These are phyloP conservation scores for Trichoderma atroviride DNA, from an alignment of 2,329 filamentous ascomycete species.

Conservation along the genomic window DNA sequence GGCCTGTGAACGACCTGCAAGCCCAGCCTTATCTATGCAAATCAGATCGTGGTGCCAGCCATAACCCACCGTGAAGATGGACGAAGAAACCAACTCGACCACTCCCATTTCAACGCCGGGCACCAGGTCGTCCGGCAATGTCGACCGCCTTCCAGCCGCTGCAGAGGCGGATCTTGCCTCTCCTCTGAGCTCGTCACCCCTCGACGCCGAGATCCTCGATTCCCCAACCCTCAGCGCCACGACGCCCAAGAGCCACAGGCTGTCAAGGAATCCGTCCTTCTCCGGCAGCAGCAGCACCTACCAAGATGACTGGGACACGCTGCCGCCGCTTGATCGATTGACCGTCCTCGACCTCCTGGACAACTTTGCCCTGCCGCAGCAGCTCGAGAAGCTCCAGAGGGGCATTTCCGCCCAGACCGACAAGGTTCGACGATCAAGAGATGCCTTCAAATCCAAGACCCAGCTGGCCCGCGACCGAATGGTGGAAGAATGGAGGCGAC, in stretches of 20 bases:
- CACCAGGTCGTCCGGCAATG: conserved; percentile 3
- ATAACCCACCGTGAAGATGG: conserved; percentile 10
- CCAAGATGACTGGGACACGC: conserved; percentile 83
- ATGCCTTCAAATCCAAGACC: conserved; percentile 75
- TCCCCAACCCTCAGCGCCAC: conserved; percentile 55
- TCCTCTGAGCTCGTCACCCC: conserved; percentile 48
- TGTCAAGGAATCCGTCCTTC: conserved; percentile 79
- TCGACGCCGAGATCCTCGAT: conserved; percentile 49
- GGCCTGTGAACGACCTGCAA: conserved; percentile 3
- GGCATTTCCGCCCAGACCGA: conserved; percentile 81
- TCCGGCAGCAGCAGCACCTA: conserved; percentile 84
- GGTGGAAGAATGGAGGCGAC: conserved; percentile 87
- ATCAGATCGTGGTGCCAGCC: background rate
- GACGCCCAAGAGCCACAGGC: conserved; percentile 53
- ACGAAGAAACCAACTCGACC: conserved; percentile 22
- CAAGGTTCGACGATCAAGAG: conserved; percentile 79
- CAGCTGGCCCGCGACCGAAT: conserved; percentile 83
- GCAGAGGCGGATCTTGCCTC: conserved; percentile 47
- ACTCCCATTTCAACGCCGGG: conserved; percentile 19
- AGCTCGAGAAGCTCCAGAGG: conserved; percentile 86
- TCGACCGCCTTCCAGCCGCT: conserved; percentile 35
- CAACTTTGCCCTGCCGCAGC: conserved; percentile 86
- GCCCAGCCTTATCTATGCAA: background rate
- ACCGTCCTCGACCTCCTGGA: conserved; percentile 92
- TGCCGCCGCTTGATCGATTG: conserved; percentile 85